Evolutionary conservation across 169 alveolate species (phyloP).

Genomic region (Plasmodium blacklocki): DNA sequence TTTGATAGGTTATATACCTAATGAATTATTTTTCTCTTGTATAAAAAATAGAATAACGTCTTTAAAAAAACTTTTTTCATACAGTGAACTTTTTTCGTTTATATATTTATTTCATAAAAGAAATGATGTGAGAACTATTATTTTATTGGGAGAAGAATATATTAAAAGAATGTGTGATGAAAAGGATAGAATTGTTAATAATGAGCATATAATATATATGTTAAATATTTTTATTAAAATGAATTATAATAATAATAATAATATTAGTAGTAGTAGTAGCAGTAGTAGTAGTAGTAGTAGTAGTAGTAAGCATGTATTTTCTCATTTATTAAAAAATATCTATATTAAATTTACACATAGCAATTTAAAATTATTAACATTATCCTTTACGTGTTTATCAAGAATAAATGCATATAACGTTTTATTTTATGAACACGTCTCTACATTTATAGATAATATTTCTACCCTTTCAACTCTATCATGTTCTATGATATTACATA

Average conservation of each 20-base stretch:
- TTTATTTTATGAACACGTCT: constrained; percentile 33
- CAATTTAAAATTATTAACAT: constrained; percentile 39
- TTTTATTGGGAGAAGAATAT: constrained; percentile 38
- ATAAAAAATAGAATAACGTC: constrained; percentile 47
- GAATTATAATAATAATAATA: constrained; percentile 31
- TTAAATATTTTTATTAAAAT: constrained; percentile 68
- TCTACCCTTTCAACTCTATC: constrained; percentile 13
- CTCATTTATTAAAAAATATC: constrained; percentile 10
- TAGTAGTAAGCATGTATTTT: background rate
- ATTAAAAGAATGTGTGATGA: constrained; percentile 29
- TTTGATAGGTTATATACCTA: constrained; percentile 68
- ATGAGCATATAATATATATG: constrained; percentile 47
- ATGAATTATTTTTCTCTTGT: constrained; percentile 37
- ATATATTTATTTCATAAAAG: constrained; percentile 33
- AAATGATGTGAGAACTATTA: constrained; percentile 9
- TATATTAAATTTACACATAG: background rate
- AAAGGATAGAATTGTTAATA: constrained; percentile 17
- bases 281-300: background rate
- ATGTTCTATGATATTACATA: constrained; percentile 47
- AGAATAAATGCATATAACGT: constrained; percentile 30
- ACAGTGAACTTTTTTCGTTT: constrained; percentile 28
- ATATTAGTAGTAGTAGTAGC: background rate
- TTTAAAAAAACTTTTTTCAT: constrained; percentile 12
- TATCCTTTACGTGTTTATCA: constrained; percentile 54
- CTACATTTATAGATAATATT: constrained; percentile 17